Percentiles rank a stretch among this genome's conserved stretches.
phyloP scores from a whole-genome alignment of 805 yeast species.

The Monosporozyma unispora region DNA sequence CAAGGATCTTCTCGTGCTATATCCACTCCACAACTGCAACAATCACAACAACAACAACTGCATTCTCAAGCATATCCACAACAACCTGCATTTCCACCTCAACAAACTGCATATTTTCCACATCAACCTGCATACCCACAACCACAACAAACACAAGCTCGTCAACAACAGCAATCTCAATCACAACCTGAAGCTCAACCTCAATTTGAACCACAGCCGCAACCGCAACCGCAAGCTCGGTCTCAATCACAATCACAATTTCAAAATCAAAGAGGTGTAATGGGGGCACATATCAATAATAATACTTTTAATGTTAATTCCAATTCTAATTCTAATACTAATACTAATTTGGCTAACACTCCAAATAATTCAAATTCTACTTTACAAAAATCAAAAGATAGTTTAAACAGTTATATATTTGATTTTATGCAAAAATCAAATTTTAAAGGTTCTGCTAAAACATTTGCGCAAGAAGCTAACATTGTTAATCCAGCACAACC shows the following conservation, averaged over 20 bases:
- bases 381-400: conserved; percentile 2
- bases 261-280: not conserved
- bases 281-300: not conserved
- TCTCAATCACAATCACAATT: not conserved
- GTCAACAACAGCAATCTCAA: not conserved
- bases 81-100: not conserved
- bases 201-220: not conserved
- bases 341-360: not conserved
- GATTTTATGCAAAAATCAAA: conserved; percentile 75
- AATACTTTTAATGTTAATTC: not conserved
- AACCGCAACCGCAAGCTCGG: not conserved
- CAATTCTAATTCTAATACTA: not conserved
- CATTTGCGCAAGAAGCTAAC: conserved; percentile 70
- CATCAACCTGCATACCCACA: not conserved
- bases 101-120: not conserved
- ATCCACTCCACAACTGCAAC: not conserved
- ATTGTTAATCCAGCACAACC: conserved; percentile 31
- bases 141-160: not conserved
- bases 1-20: not conserved
- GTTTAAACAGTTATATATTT: conserved; percentile 64
- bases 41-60: not conserved
- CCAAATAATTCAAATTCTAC: not conserved
- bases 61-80: not conserved
- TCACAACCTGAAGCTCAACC: not conserved
- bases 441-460: conserved; percentile 59